phyloP scores from a whole-genome alignment of 139 green algal species.

The Chlamydomonas urium region DNA sequence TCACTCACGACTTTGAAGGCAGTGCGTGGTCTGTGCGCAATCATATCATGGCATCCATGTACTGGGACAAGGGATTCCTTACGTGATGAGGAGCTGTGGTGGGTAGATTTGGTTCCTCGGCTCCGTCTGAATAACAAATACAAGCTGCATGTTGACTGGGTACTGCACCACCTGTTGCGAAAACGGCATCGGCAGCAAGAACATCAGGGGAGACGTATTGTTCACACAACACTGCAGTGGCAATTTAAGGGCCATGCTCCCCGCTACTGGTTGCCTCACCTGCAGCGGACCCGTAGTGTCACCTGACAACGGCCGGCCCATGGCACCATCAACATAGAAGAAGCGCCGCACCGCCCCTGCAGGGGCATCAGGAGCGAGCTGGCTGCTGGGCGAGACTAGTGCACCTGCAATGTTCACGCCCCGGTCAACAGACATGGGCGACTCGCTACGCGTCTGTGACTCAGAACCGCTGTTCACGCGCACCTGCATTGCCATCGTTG shows the following conservation, averaged over 20 bases:
- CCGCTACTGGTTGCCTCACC: background rate
- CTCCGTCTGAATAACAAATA: conserved; percentile 25
- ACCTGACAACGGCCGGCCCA: background rate
- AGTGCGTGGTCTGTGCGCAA: no score
- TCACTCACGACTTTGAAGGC: no score
- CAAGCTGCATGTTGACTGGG: conserved; percentile 16
- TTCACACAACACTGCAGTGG: background rate
- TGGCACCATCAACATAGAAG: conserved; percentile 24
- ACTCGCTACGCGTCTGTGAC: no score
- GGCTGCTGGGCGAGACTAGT: no score
- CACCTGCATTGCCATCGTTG: no score
- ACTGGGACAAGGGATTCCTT: conserved; percentile 6
- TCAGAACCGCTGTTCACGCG: no score
- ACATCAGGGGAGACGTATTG: no score
- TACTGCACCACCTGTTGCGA: conserved; percentile 30
- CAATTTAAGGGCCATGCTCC: background rate
- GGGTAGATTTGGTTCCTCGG: conserved; percentile 36
- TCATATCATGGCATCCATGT: no score
- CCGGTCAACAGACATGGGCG: no score
- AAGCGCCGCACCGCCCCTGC: conserved; percentile 50
- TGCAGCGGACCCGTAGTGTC: background rate
- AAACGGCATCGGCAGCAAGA: no score
- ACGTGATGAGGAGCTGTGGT: conserved; percentile 44
- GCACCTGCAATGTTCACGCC: no score
- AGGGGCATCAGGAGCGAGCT: no score